A percentile compares a stretch with the other conserved stretches of the same genome.
These are phyloP conservation scores for Vachellia collinsii DNA, from an alignment of 306 rosid species.

Conservation along the genomic window DNA sequence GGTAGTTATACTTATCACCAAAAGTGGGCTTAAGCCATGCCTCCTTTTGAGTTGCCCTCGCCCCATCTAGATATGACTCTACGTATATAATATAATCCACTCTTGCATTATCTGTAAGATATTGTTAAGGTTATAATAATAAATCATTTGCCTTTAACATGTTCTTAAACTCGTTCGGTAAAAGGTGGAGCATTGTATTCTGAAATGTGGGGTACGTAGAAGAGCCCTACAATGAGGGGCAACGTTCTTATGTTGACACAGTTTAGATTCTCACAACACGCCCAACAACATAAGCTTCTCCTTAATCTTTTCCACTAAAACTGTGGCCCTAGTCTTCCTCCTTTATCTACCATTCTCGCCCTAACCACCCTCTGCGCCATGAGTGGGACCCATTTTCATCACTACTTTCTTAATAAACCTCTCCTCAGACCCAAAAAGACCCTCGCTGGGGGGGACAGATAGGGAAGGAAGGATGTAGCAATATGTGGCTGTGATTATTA, in stretches of 20 bases:
- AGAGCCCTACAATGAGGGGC: neutral
- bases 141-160: neutral
- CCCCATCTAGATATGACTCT: neutral
- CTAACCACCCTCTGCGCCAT: neutral
- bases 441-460: neutral
- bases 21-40: too few species aligned
- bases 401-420: neutral
- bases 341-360: neutral
- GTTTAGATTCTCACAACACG: neutral
- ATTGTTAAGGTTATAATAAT: too few species aligned
- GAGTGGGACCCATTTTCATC: neutral
- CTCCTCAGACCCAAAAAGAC: neutral
- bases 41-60: neutral
- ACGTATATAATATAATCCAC: neutral
- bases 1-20: conserved; percentile 33
- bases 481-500: conserved; percentile 21
- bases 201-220: neutral
- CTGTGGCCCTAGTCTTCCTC: neutral
- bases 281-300: neutral
- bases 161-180: too few species aligned
- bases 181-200: neutral
- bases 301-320: neutral
- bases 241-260: neutral
- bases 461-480: conserved; percentile 27
- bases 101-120: neutral